Evolutionary conservation across 2,329 filamentous ascomycete genomes (phyloP), one percentile per base, ranked within the genome.

Genomic region (Clonostachys byssicola): DNA sequence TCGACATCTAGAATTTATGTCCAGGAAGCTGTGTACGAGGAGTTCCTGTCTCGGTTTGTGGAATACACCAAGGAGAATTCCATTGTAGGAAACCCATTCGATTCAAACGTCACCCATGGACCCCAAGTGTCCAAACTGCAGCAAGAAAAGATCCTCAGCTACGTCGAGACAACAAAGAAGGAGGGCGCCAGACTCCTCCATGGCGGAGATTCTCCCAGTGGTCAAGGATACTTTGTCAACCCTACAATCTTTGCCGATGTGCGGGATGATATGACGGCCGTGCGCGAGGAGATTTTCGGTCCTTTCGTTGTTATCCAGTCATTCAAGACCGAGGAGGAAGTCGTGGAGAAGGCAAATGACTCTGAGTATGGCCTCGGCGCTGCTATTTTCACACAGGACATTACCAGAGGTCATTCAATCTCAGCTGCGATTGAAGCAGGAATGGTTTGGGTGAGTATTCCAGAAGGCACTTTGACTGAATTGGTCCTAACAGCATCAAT

Each of bases 111-210:
- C n/a, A 51, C 48, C 48, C 52, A 55, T 39, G 54, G 54, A 18
- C 54, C 54, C 5, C 52, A 54, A 58, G 78, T 85, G 47, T 80
- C 79, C 10, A 81, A 81, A 62, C 61, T 70, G 20, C 84, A 87
- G 57, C 82, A 80, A 55, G 81, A 86, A 42, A 70, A 78, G 14
- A 74, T 89, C 5, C 70, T 88, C 14, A 73, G 72, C 2, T 88
- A 84, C 62, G 80, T 88, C 46, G 74, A 86, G 30, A 16, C 38
- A 5, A 47, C 46, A 6, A 51, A 44, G 44, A 23, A 18, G 9
- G 44, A 44, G 18, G 87, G 87, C n/a, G 85, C 85, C 1, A 86
- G 73, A 7, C 71, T 91, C 2, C 70, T 78, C 17, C 65, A 75
- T 2, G 87, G 88, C 12, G 88, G 86, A 44, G 72, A 47, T 12